A percentile compares a stretch with the other conserved stretches of the same genome.
These are phyloP conservation scores for Cordyceps javanica DNA, from an alignment of 2,329 filamentous ascomycete genomes.

Conservation along the genomic window DNA sequence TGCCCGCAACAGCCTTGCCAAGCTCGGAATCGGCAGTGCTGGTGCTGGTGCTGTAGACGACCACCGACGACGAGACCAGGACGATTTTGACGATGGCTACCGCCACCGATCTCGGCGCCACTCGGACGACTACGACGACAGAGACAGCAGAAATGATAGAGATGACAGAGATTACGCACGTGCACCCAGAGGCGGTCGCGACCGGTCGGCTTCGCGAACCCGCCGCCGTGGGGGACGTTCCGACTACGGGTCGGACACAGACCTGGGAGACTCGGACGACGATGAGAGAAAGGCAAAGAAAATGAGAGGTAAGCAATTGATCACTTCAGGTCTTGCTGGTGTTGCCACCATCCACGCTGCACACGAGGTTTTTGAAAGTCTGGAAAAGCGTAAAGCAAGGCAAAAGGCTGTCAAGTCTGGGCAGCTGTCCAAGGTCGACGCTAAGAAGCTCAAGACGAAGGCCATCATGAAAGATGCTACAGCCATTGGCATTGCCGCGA, in stretches of 20 bases:
- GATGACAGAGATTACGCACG: conserved; percentile 30
- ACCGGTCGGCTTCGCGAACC: not conserved
- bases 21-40: conserved; percentile 51
- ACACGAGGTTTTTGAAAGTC: conserved; percentile 51
- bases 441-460: conserved; percentile 51
- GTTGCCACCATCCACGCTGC: conserved; percentile 56
- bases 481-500: conserved; percentile 51
- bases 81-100: conserved; percentile 39
- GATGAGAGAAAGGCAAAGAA: conserved; percentile 49
- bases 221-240: conserved; percentile 25
- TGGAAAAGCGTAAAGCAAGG: conserved; percentile 49
- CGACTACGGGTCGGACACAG: conserved; percentile 45
- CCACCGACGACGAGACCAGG: conserved; percentile 33
- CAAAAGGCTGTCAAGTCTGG: conserved; percentile 50
- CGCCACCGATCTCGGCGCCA: conserved; percentile 31
- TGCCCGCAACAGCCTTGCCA: conserved; percentile 55
- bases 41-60: conserved; percentile 34
- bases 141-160: conserved; percentile 31
- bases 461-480: conserved; percentile 52
- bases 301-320: conserved; percentile 56
- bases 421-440: conserved; percentile 42
- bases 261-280: conserved; percentile 52
- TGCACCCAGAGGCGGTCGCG: conserved; percentile 21
- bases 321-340: conserved; percentile 50
- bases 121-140: conserved; percentile 35